Evolutionary conservation across 2,329 filamentous ascomycete species (phyloP), one percentile per base, ranked within the genome.

Genomic region (Aspergillus proliferans): DNA sequence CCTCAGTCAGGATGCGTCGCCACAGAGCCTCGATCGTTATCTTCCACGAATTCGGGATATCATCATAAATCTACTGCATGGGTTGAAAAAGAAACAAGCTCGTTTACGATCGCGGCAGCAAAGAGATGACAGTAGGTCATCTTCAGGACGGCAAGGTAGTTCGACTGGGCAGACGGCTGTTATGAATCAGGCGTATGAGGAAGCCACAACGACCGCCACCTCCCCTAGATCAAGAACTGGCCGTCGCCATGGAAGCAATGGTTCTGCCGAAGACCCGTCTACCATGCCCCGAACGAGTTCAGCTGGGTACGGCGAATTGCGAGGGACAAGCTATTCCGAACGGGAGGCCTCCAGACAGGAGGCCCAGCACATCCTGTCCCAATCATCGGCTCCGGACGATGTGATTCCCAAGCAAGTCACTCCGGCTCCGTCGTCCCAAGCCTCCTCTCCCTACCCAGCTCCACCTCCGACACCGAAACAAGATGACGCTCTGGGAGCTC

Each of bases 21-120:
- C 91, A 45, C 86, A 94, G 65, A 96, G 91, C 68, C 78, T 98
- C 52, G 93, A 98, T 68, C 87, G 87, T 66, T 98, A 95, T 68
- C 76, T 98, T 28, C 93, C 93, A 1, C 83, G 87, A 51, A 98
- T 98, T 68, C 85, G 93, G 60, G 93, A 98, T 69, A 98, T 98
- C 62, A 98, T 98, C 65, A 97, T 98, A 70, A 96, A 95, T 66
- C 77, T 98, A 26, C 80, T 98, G 7, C 93, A 98, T 67, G 93
- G 93, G 2, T 73, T 98, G 55, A 98, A 98, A 75, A 86, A 92
- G 70, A 98, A 98, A 69, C 93, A 98, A 66, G 91, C 95, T 64
- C 88, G 90, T 61, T 72, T 98, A 61, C 75, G 82, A 41, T 80
- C 81, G 53, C 76, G 78, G 51, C 75, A 75, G 50, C 70, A 74